phyloP scores from a whole-genome alignment of 305 asterid species.

The Fraxinus dipetala region DNA sequence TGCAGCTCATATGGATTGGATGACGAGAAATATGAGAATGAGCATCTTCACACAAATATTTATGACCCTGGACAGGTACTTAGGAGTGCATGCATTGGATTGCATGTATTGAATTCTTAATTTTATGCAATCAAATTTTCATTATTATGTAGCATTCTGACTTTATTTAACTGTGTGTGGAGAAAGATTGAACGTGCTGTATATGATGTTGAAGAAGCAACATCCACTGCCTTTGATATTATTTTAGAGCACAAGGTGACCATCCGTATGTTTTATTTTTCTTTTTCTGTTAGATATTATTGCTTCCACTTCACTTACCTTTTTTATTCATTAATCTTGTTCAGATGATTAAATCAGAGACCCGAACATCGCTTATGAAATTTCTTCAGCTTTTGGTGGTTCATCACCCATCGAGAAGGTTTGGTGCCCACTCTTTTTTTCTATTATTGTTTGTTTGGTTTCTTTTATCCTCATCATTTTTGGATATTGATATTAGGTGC shows the following conservation, averaged over 20 bases:
- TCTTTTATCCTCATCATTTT: constrained; percentile 14
- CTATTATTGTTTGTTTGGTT: not conserved
- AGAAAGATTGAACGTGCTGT: constrained; percentile 71
- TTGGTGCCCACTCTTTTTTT: constrained; percentile 17
- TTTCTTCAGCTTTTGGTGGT: constrained; percentile 81
- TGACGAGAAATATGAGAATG: constrained; percentile 65
- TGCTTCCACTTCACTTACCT: constrained; percentile 6
- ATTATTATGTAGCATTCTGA: constrained; percentile 26
- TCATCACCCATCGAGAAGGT: constrained; percentile 91
- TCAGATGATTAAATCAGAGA: constrained; percentile 75
- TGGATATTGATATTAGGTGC: constrained; percentile 47
- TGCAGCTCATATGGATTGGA: constrained; percentile 64
- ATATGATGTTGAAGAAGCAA: constrained; percentile 88
- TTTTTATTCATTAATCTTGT: constrained; percentile 9
- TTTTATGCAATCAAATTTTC: constrained; percentile 10
- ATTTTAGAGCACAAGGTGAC: constrained; percentile 64
- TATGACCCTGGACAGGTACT: constrained; percentile 69
- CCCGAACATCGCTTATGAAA: constrained; percentile 53
- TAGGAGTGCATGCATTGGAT: constrained; percentile 23
- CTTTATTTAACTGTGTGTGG: constrained; percentile 25
- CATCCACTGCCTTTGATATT: constrained; percentile 65
- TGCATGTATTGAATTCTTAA: constrained; percentile 22
- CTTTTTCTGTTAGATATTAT: not conserved
- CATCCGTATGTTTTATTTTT: not conserved
- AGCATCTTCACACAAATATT: constrained; percentile 54